phyloP scores from a whole-genome alignment of 2,329 filamentous ascomycete genomes.

The Teratosphaeria destructans region DNA sequence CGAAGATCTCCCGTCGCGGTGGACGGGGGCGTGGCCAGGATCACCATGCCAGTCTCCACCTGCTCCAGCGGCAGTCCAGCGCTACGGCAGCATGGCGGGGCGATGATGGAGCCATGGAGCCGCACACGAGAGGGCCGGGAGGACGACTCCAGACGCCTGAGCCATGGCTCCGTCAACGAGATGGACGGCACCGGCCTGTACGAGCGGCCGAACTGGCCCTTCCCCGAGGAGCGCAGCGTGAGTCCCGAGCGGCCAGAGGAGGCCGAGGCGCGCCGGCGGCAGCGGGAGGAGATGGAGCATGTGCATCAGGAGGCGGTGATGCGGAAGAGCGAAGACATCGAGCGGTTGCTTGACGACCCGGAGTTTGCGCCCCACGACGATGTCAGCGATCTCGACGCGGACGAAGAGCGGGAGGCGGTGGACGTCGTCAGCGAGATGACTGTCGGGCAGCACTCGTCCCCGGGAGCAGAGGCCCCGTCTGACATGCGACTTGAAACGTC shows the following conservation, averaged over 20 bases:
- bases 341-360: not conserved
- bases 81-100: slow-evolving; percentile 8
- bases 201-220: slow-evolving; percentile 20
- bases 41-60: slow-evolving; percentile 19
- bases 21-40: not conserved
- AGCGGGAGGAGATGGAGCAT: not conserved
- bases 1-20: not conserved
- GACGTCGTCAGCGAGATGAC: slow-evolving; percentile 17
- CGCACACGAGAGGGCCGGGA: slow-evolving; percentile 17
- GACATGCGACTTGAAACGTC: not conserved
- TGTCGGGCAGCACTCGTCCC: not conserved
- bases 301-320: slow-evolving; percentile 13
- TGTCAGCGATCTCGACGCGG: slow-evolving; percentile 7
- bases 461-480: not conserved
- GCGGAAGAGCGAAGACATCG: slow-evolving; percentile 12
- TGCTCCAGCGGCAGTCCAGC: slow-evolving; percentile 14
- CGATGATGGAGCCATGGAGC: slow-evolving; percentile 17
- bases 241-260: slow-evolving; percentile 4
- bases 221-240: slow-evolving; percentile 6
- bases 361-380: not conserved
- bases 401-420: slow-evolving; percentile 5
- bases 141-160: slow-evolving; percentile 17
- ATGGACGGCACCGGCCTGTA: slow-evolving; percentile 21
- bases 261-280: not conserved
- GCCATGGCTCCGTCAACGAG: slow-evolving; percentile 16